Conservation (phyloP, 2,329 filamentous ascomycete species). For the Monilinia aucupariae region DNA sequence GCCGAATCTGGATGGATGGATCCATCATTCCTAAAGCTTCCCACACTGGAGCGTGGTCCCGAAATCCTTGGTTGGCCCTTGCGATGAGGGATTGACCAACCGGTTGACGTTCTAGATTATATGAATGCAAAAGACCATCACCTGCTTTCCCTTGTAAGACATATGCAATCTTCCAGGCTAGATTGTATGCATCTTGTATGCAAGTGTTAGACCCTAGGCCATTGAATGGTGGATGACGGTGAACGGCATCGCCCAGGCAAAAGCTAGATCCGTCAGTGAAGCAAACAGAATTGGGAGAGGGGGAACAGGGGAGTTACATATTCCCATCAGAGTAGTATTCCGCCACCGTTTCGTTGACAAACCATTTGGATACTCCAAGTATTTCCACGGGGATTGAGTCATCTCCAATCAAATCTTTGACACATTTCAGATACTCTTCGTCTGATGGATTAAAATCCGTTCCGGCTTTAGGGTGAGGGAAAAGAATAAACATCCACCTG, state of each 20-base stretch:
- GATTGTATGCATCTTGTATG: slow-evolving; percentile 51
- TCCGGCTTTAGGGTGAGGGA: slow-evolving; percentile 41
- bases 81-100: slow-evolving; percentile 39
- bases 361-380: slow-evolving; percentile 52
- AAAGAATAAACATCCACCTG: slow-evolving; percentile 51
- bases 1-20: slow-evolving; percentile 22
- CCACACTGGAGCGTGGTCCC: slow-evolving; percentile 45
- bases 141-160: slow-evolving; percentile 40
- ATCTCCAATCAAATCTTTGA: slow-evolving; percentile 51
- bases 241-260: slow-evolving; percentile 50
- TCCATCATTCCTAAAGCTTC: slow-evolving; percentile 42
- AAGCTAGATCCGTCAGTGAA: slow-evolving; percentile 32
- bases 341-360: slow-evolving; percentile 56
- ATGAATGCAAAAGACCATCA: slow-evolving; percentile 40
- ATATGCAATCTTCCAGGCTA: slow-evolving; percentile 51
- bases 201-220: slow-evolving; percentile 55
- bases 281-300: not conserved
- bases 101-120: slow-evolving; percentile 44
- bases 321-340: slow-evolving; percentile 42
- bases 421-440: slow-evolving; percentile 43
- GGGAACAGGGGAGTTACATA: slow-evolving; percentile 28
- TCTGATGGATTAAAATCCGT: slow-evolving; percentile 39
- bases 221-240: slow-evolving; percentile 53
- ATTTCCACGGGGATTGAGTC: slow-evolving; percentile 47
- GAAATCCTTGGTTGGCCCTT: slow-evolving; percentile 50